Evolutionary conservation across 306 rosid genomes (phyloP), one percentile per base, ranked within the genome.

Genomic region (Ammopiptanthus mongolicus): DNA sequence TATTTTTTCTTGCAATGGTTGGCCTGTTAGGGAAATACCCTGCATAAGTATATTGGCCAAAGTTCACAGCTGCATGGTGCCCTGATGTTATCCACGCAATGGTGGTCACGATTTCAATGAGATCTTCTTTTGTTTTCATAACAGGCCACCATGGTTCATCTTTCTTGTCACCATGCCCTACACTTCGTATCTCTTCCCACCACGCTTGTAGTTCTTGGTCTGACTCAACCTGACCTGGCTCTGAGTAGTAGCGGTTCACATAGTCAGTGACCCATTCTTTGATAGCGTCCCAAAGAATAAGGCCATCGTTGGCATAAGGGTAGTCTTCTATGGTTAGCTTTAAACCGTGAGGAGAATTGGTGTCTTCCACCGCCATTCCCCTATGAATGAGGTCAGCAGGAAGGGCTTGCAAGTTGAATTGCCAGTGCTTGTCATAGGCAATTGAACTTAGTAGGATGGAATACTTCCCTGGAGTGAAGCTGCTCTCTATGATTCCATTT

Each of bases 331-430:
- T 75, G 34, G 76, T 5, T 0, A 86, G 71, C 34, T 67, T 86
- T 10, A 86, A 19, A 15, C 90, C 90, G 18, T 86, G 90, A n/a
- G 87, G 84, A 12, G 87, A 69, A 25, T 8, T 23, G 15, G 80
- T 74, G 11, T 86, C 90, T 13, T 71, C 39, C 5, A 66, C 82
- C 1, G 88, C 88, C 80, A 93, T 3, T 55, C 97, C 98, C 74
- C 97, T 85, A 69, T 69, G 10, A 42, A 91, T 93, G 3, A 93
- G 87, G 71, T 93, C 98, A 3, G 84, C 85, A 0, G 98, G 98
- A 1, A 93, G 81, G 4, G 91, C 89, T 33, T 91, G 82, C 7
- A 75, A 75, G 84, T 93, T 51, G 66, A 93, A 93, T 5, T 73
- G 87, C 98, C 98, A 93, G 3, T 76, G 83, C 21, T 85, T 7